These are phyloP conservation scores for Protea cynaroides DNA, from an alignment of 164 flowering plant genomes.

Conservation along the genomic window DNA sequence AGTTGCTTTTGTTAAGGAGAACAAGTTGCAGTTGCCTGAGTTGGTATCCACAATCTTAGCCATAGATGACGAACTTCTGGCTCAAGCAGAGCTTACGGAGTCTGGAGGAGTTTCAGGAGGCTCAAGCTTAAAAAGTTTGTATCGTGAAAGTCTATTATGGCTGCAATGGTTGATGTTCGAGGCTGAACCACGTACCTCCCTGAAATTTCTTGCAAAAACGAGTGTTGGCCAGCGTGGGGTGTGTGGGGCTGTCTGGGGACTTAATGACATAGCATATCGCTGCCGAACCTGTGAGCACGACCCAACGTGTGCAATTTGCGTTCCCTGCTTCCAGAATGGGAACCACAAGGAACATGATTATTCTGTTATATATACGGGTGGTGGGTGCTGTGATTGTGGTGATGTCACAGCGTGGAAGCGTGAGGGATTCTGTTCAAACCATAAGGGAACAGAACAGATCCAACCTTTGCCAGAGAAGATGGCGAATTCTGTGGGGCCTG, in stretches of 20 bases:
- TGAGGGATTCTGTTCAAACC: slow-evolving; percentile 91
- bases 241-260: slow-evolving; percentile 95
- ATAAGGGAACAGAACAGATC: slow-evolving; percentile 86
- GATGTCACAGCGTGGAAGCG: slow-evolving; percentile 97
- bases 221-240: slow-evolving; percentile 74
- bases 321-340: slow-evolving; percentile 94
- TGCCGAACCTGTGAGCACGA: slow-evolving; percentile 92
- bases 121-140: slow-evolving; percentile 28
- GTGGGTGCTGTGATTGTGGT: slow-evolving; percentile 99
- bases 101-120: slow-evolving; percentile 11
- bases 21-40: slow-evolving; percentile 30
- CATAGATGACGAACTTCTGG: slow-evolving; percentile 39
- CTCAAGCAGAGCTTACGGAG: slow-evolving; percentile 13
- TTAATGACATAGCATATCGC: slow-evolving; percentile 75
- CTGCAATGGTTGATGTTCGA: slow-evolving; percentile 94
- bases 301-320: slow-evolving; percentile 97
- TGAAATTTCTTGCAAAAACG: slow-evolving; percentile 39
- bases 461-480: slow-evolving; percentile 64
- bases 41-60: slow-evolving; percentile 64
- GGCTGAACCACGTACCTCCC: slow-evolving; percentile 42
- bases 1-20: slow-evolving; percentile 42
- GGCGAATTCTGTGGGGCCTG: slow-evolving; percentile 62
- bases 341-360: slow-evolving; percentile 87
- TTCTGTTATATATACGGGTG: slow-evolving; percentile 76
- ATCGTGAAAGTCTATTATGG: slow-evolving; percentile 66